phyloP scores from a whole-genome alignment of 306 rosid species.

The Ochetophila trinervis region DNA sequence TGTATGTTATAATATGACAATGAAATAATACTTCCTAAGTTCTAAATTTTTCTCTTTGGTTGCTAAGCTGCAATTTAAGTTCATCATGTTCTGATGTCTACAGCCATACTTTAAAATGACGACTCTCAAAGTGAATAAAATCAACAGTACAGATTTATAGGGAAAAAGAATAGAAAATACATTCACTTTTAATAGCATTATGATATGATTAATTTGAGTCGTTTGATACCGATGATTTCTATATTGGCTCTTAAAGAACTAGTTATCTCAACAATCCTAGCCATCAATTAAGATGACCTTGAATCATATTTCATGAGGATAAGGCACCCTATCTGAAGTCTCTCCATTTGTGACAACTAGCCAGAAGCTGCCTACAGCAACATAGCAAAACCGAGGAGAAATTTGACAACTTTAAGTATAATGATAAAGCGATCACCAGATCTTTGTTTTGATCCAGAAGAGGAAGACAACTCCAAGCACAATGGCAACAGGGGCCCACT shows the following conservation, averaged over 20 bases:
- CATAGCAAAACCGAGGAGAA: slow-evolving; percentile 20
- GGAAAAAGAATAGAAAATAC: neutral
- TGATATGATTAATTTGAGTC: neutral
- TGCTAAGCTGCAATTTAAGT: too few species aligned
- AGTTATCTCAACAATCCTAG: slow-evolving; percentile 11
- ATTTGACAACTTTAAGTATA: slow-evolving; percentile 15
- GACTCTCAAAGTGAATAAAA: neutral
- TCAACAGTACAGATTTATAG: slow-evolving; percentile 6
- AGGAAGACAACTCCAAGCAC: slow-evolving; percentile 95
- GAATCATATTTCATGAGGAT: slow-evolving; percentile 1
- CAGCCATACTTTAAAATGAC: too few species aligned
- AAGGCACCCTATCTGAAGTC: neutral
- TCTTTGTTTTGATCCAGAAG: slow-evolving; percentile 91
- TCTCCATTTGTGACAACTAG: neutral
- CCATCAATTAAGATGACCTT: slow-evolving; percentile 6
- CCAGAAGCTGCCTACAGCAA: slow-evolving; percentile 17
- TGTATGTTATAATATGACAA: too few species aligned
- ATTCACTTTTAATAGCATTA: neutral
- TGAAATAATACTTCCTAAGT: too few species aligned
- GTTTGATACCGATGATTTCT: neutral
- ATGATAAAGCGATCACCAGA: slow-evolving; percentile 60
- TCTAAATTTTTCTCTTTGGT: too few species aligned
- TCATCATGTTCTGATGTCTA: too few species aligned
- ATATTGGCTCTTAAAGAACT: slow-evolving; percentile 11
- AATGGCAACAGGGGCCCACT: slow-evolving; percentile 97